Base-by-base conservation (phyloP, 768 basidiomycete genomes). In the Pleurotus djamor region DNA sequence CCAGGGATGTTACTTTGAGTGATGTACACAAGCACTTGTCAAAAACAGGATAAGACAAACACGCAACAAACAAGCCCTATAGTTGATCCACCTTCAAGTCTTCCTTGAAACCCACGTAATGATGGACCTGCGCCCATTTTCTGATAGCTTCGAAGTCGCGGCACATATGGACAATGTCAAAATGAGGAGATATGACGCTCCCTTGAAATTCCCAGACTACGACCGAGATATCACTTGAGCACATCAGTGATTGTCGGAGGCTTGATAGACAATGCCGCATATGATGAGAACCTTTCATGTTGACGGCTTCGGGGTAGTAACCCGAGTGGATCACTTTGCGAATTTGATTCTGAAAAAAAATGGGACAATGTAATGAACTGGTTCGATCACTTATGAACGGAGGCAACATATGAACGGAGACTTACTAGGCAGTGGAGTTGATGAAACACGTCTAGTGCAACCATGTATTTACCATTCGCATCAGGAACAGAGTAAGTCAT, bases 341-440 rank as follows among this genome's bases (percentile, higher is more conserved):
- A 14, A 68, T 51, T 14, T 60, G 59, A 43, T 68, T 65, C 67
- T 68, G 14, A 35, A 13, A n/a, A 14, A 2, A 28, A 16, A 17
- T 10, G 45, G 13, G 21, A 14, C 49, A n/a, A n/a, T 13, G 51
- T 5, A 12, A 35, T 34, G 5, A 52, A 36, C 35, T 36, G 21
- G 21, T 28, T 28, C 21, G 21, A 28, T 28, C 21, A 28, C 21
- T 36, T 52, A 52, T 33, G 10, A 8, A 41, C 12, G 1, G 6
- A 43, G 17, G 8, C 14, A 49, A 34, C 9, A 17, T 17, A 4
- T 13, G 12, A 63, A n/a, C n/a, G 4, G 13, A 3, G 44, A 52
- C 59, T 45, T 47, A 63, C 68, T 47, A 69, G 48, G 41, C 68
- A 66, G 51, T 68, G 68, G n/a, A 69, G 47, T 45, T 69, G 68